Evolutionary conservation across 73 alveolate species (phyloP).

Genomic region (Paramecium tetraurelia): DNA sequence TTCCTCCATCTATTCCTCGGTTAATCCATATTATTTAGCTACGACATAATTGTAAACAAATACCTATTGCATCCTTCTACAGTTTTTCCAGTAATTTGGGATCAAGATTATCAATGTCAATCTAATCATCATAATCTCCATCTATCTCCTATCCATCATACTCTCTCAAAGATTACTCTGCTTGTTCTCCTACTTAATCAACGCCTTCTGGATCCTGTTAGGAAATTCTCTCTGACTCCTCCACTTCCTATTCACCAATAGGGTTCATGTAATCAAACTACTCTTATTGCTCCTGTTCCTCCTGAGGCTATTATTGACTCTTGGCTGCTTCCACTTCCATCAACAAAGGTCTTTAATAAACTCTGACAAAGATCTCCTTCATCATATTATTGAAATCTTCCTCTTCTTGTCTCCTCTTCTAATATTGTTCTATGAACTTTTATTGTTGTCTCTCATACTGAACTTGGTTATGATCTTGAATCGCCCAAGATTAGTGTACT

Average conservation of each 20-base stretch:
- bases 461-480: background rate
- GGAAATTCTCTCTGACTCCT: background rate
- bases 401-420: background rate
- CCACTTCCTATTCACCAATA: slow-evolving; percentile 12
- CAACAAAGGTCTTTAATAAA: slow-evolving; percentile 14
- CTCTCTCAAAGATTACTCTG: background rate
- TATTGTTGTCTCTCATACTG: background rate
- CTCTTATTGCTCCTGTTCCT: background rate
- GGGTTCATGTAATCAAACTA: slow-evolving; percentile 36
- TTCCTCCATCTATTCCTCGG: background rate
- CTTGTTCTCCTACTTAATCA: slow-evolving; percentile 28
- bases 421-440: background rate
- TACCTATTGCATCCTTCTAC: background rate
- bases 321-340: background rate
- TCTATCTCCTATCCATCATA: slow-evolving; percentile 27
- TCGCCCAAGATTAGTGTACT: slow-evolving; percentile 21
- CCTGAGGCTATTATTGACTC: background rate
- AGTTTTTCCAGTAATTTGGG: background rate
- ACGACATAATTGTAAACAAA: background rate
- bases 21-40: background rate
- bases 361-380: slow-evolving; percentile 31
- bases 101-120: slow-evolving; percentile 3
- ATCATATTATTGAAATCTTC: slow-evolving; percentile 36
- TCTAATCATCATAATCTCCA: background rate
- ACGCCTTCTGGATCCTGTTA: slow-evolving; percentile 20